These are phyloP conservation scores for Colletotrichum magnum DNA, from an alignment of 2,329 filamentous ascomycete species.

Conservation along the genomic window DNA sequence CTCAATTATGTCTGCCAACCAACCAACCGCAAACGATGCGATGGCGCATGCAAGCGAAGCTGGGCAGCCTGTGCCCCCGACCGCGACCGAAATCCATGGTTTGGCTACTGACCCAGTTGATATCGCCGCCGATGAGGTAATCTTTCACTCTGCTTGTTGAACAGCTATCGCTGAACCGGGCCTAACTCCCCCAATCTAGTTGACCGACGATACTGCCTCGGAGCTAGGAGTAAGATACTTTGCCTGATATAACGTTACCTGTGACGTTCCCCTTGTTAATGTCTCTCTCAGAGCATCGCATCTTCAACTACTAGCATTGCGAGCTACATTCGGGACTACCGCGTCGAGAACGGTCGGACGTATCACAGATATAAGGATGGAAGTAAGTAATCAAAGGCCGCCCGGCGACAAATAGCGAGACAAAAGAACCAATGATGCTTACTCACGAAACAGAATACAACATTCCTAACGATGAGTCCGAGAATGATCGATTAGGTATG, in stretches of 20 bases:
- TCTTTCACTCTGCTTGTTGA: no score
- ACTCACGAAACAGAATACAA: conserved; percentile 6
- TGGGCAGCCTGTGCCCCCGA: background rate
- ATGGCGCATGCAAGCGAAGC: background rate
- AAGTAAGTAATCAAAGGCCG: background rate
- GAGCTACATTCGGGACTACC: conserved; percentile 47
- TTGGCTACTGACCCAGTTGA: background rate
- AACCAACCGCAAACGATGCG: background rate
- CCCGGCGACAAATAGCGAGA: no score
- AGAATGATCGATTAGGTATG: conserved; percentile 29
- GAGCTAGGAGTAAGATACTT: no score
- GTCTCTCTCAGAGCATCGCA: background rate
- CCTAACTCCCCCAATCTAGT: background rate
- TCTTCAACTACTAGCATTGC: conserved; percentile 43
- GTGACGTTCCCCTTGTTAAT: no score
- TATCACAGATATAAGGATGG: conserved; percentile 31
- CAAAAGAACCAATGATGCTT: background rate
- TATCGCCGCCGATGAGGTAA: background rate
- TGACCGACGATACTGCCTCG: no score
- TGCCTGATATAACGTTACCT: no score
- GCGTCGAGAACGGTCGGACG: conserved; percentile 17
- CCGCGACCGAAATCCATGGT: background rate
- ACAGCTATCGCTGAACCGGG: background rate
- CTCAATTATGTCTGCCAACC: no score
- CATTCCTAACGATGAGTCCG: conserved; percentile 25